phyloP scores from a whole-genome alignment of 2,329 filamentous ascomycete genomes.

The Tympanopsis confertula region DNA sequence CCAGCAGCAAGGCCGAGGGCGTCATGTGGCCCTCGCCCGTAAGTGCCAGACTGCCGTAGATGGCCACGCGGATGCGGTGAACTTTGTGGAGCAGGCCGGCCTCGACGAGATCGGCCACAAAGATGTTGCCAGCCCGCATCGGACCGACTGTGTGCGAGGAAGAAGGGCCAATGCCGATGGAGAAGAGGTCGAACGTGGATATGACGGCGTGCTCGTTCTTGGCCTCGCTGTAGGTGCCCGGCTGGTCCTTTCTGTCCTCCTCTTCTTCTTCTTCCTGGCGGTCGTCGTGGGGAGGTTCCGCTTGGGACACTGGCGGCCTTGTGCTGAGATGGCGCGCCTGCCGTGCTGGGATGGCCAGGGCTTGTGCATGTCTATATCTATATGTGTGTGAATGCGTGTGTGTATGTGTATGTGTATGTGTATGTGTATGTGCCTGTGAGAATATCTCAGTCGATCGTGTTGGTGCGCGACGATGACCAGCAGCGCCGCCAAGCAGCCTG shows the following conservation, averaged over 20 bases:
- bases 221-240: conserved; percentile 32
- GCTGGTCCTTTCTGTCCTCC: conserved; percentile 16
- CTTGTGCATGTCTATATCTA: too few relatives aligned
- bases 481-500: too few relatives aligned
- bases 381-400: too few relatives aligned
- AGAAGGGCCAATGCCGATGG: conserved; percentile 37
- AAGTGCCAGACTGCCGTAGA: conserved; percentile 36
- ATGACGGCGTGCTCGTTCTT: conserved; percentile 39
- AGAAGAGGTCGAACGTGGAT: conserved; percentile 38
- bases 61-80: conserved; percentile 31
- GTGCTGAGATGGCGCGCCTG: too few relatives aligned
- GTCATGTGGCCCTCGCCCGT: conserved; percentile 41
- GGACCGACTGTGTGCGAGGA: conserved; percentile 38
- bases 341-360: too few relatives aligned
- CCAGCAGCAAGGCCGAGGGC: conserved; percentile 32
- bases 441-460: too few relatives aligned
- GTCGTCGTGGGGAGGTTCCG: too few relatives aligned
- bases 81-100: conserved; percentile 30
- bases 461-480: too few relatives aligned
- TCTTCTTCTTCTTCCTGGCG: too few relatives aligned
- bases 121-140: conserved; percentile 39
- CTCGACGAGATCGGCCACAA: conserved; percentile 32
- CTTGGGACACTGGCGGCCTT: too few relatives aligned
- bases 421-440: too few relatives aligned
- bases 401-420: too few relatives aligned